Evolutionary conservation across 208 protist genomes (phyloP), one percentile per base, ranked within the genome.

Genomic region (Trichomonas vaginalis): DNA sequence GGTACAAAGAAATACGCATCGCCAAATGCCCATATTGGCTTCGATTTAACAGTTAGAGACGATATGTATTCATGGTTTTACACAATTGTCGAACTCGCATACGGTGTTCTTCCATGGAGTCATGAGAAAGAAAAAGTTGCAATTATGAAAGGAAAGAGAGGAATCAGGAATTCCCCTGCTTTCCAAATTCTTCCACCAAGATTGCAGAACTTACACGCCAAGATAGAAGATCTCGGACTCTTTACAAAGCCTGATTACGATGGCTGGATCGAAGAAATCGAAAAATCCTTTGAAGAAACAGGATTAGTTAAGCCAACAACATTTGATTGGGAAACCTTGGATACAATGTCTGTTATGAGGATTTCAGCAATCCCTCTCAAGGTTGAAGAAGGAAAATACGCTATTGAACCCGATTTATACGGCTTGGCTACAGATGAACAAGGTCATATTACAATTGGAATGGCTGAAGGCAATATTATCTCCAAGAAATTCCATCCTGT

Each of bases 61-160:
- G 86, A 92, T 39, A 51, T 92, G 45, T 40, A 39, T 21, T 92
- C 86, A 37, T 92, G 86, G 86, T 92, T 92, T 47, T 51, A 92
- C 46, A 39, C 45, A 51, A 39, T 92, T n/a, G 45, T 92, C 37
- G 86, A 92, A n/a, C 17, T 92, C 0, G 27, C n/a, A 0, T 35
- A 35, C 37, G 86, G 86, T 10, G 17, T 2, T 21, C 86, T 92
- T 92, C 86, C 86, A 39, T 92, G 86, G 86, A 51, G 35, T 9
- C 12, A 92, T 51, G 21, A 48, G 6, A 14, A 51, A 40, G 86
- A 92, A 35, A 92, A 92, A 35, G 86, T 48, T 39, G 12, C 15
- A 17, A n/a, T 92, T 23, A 51, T 92, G 17, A 39, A 92, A 15
- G 27, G 12, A 8, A 92, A 92, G 51, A 39, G 45, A 51, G 79